phyloP scores from a whole-genome alignment of 2,329 filamentous ascomycete genomes.

The Penicillium sp. region DNA sequence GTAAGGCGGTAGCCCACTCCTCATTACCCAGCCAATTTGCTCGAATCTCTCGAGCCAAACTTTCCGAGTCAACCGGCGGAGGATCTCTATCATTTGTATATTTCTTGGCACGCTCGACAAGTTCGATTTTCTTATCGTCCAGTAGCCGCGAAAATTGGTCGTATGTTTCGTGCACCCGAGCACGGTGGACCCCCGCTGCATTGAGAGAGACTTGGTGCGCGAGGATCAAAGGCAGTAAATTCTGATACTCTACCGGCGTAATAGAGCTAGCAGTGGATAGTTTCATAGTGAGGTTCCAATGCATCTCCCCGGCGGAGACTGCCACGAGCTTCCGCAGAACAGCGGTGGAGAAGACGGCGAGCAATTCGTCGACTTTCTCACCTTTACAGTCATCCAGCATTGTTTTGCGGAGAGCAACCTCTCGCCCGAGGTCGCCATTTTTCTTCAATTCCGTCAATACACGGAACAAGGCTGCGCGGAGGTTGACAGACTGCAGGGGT shows the following conservation, averaged over 20 bases:
- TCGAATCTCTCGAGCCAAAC: constrained; percentile 49
- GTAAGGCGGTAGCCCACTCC: constrained; percentile 66
- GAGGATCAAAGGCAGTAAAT: constrained; percentile 62
- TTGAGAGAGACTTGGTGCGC: constrained; percentile 66
- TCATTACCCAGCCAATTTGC: constrained; percentile 74
- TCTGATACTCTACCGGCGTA: constrained; percentile 32
- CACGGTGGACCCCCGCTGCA: constrained; percentile 57
- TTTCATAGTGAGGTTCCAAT: constrained; percentile 50
- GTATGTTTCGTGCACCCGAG: constrained; percentile 56
- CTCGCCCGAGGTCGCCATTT: constrained; percentile 72
- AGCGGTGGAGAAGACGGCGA: constrained; percentile 76
- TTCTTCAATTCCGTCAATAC: constrained; percentile 83
- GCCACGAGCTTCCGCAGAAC: constrained; percentile 68
- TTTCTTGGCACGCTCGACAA: constrained; percentile 39
- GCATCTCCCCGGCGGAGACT: constrained; percentile 35
- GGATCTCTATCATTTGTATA: constrained; percentile 28
- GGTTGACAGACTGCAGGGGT: constrained; percentile 82
- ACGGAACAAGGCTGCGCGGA: constrained; percentile 77
- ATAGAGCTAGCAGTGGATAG: constrained; percentile 52
- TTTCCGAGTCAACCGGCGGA: constrained; percentile 32
- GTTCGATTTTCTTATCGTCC: constrained; percentile 56
- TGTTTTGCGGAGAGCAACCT: constrained; percentile 78
- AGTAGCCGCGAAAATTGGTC: constrained; percentile 61
- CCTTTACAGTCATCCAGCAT: constrained; percentile 97
- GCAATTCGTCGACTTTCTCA: constrained; percentile 79